Base-by-base conservation (phyloP, 2,329 filamentous ascomycete genomes). In the Penicillium sclerotigenum region DNA sequence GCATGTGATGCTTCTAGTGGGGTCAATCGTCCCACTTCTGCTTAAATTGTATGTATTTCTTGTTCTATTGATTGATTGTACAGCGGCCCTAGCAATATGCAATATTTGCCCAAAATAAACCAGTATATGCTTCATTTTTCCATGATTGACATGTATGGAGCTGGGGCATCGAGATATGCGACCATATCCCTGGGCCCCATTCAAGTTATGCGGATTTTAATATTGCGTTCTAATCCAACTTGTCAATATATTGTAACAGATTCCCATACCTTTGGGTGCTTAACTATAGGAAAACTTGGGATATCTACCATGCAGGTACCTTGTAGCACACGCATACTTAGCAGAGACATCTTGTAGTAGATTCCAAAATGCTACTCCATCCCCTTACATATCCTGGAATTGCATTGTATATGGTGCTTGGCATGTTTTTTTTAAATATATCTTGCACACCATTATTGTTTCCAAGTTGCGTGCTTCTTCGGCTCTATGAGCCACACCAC, bases 1-100 rank as follows among this genome's bases (percentile, higher is more conserved):
- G 37, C 48, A 51, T 51, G 22, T 51, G 48, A 51, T 51, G 11
- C 28, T 14, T 22, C 18, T 20, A 14, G 48, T 51, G 48, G 48
- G 47, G 48, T 34, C 48, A 26, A 24, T 40, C 11, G 26, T 43
- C 47, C 47, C 47, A 41, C 47, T 49, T 28, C 7, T 40, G n/a
- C 16, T 41, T 41, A 22, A 24, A 29, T 34, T 33, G 28, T 24
- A 46, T 14, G 4, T n/a, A 34, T 31, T 43, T 9, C 5, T 14
- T 31, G 11, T 20, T 16, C 22, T 45, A 28, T 33, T 24, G 16
- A 8, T 43, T 34, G 29, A 18, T 22, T 8, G 5, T 16, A 29
- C 1, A 29, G 41, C 7, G 18, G 13, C 8, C 13, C 16, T 42
- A 24, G 24, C n/a, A 28, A 7, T 26, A n/a, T n/a, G n/a, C 11